phyloP scores from a whole-genome alignment of 2,329 filamentous ascomycete species.

The Fusarium irregulare region DNA sequence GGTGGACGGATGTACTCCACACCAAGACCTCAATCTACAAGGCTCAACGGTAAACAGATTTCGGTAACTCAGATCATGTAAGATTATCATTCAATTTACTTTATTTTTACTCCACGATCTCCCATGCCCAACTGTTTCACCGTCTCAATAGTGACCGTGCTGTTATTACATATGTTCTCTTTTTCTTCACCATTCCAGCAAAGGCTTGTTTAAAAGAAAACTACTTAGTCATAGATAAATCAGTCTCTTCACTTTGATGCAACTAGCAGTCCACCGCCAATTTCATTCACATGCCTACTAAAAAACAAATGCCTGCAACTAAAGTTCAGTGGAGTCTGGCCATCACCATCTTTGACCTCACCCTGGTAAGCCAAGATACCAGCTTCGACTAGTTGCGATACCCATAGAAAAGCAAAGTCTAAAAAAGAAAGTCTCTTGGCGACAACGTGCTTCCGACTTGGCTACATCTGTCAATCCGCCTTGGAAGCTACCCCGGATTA shows the following conservation, averaged over 20 bases:
- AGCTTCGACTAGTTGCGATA: neutral
- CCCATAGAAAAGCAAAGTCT: neutral
- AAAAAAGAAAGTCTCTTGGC: conserved; percentile 8
- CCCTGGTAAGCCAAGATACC: conserved; percentile 12
- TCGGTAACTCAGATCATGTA: neutral
- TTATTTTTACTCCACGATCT: neutral
- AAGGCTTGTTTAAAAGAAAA: neutral
- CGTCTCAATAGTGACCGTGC: neutral
- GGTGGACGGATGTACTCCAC: neutral
- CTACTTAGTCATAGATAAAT: neutral
- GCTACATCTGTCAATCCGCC: conserved; percentile 4
- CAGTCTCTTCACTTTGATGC: neutral
- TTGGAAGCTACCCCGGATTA: conserved; percentile 28
- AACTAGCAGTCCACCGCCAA: neutral
- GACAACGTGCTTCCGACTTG: conserved; percentile 1
- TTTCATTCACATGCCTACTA: neutral
- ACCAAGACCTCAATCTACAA: neutral
- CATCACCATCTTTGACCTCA: neutral
- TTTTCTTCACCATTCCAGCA: neutral
- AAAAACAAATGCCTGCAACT: neutral
- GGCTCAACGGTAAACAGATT: neutral
- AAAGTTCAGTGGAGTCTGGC: conserved; percentile 7
- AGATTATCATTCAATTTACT: neutral
- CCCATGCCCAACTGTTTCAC: neutral
- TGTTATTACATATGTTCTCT: neutral